Base-by-base conservation (phyloP, 1,284 basidiomycete species). In the Rhizoctonia solani region DNA sequence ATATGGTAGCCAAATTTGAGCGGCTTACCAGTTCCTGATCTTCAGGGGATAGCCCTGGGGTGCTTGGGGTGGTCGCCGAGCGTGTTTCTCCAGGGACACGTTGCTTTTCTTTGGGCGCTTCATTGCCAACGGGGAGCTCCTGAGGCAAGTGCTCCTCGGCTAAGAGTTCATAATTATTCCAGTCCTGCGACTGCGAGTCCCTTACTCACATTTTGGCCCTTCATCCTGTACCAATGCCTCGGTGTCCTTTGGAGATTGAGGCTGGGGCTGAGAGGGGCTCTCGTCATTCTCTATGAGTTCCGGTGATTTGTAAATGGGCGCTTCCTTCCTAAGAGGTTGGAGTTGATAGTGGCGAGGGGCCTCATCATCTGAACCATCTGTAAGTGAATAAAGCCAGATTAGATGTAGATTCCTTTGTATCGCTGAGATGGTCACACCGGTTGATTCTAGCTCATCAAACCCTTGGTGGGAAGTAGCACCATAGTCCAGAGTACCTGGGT, bases 331-430 rank as follows among this genome's bases (percentile, higher is more conserved):
- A 37, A 65, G 32, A 19, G 61, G 61, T 27, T 37, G 25, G 32
- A 65, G 61, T 39, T 65, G 61, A 23, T 65, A 54, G 27, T 65
- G 61, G 19, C 58, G 58, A 29, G 49, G 39, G 27, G 25, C 37
- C 49, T 65, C 50, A 6, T 65, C 61, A 50, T 65, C 61, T 1
- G 61, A 65, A n/a, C 16, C 61, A 14, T 65, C 61, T 65, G 16
- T 27, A 29, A 27, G 11, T 13, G 16, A 37, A 32, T 34, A 52
- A 49, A 32, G 21, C 13, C 11, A 29, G 5, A 32, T 29, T 16
- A 46, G 37, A 52, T 29, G 21, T 25, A 9, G 14, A 23, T 53
- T n/a, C n/a, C n/a, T n/a, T n/a, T n/a, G n/a, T n/a, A n/a, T n/a
- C n/a, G n/a, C n/a, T n/a, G n/a, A n/a, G n/a, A n/a, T n/a, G n/a